These are phyloP conservation scores for Arabis alpina DNA, from an alignment of 345 rosid genomes.

Conservation along the genomic window DNA sequence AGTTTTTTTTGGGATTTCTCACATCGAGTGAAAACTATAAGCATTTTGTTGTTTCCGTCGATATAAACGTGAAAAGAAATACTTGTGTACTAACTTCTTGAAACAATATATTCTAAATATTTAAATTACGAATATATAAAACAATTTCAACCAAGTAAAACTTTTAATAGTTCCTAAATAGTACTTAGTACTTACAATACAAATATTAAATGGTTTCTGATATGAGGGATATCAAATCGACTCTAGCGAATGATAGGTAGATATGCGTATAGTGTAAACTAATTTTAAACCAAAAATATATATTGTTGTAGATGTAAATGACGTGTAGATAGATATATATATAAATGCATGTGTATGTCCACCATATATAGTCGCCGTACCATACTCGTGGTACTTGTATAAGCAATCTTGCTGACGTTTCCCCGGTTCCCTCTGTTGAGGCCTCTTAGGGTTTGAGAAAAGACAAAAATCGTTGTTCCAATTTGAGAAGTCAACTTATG, in stretches of 20 bases:
- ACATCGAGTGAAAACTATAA: too few relatives aligned
- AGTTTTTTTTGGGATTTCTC: too few relatives aligned
- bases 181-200: too few relatives aligned
- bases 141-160: too few relatives aligned
- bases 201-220: too few relatives aligned
- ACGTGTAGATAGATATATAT: not conserved
- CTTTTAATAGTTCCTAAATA: too few relatives aligned
- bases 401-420: conserved; percentile 22
- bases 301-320: conserved; percentile 1
- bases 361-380: conserved; percentile 9
- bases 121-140: too few relatives aligned
- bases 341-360: conserved; percentile 19
- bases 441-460: conserved; percentile 36
- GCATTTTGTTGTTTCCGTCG: too few relatives aligned
- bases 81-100: too few relatives aligned
- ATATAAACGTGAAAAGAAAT: too few relatives aligned
- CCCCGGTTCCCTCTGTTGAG: conserved; percentile 21
- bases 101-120: too few relatives aligned
- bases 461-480: conserved; percentile 24
- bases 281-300: not conserved
- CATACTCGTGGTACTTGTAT: conserved; percentile 20
- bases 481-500: conserved; percentile 34
- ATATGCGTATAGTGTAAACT: conserved; percentile 4
- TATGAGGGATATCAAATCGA: not conserved
- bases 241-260: conserved; percentile 18